phyloP scores from a whole-genome alignment of 2,329 filamentous ascomycete species.

The Chalaropsis ovoidea region DNA sequence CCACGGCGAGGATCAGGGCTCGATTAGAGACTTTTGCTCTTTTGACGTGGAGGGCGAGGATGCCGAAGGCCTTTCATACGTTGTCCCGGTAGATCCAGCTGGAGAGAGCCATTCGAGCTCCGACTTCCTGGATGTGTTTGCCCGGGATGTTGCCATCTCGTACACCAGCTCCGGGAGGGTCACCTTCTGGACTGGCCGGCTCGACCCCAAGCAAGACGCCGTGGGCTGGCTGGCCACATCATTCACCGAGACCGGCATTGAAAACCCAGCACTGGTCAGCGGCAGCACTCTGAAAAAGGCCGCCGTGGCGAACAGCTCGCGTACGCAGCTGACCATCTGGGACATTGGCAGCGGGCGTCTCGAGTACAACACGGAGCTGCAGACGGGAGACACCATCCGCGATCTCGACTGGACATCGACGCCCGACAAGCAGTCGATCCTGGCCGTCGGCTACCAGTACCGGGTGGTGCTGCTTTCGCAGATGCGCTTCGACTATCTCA shows the following conservation, averaged over 20 bases:
- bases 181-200: constrained; percentile 74
- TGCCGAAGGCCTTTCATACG: constrained; percentile 49
- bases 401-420: constrained; percentile 94
- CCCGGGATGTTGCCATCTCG: constrained; percentile 74
- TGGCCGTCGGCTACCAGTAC: constrained; percentile 88
- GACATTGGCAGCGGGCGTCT: constrained; percentile 71
- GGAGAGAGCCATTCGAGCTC: constrained; percentile 61
- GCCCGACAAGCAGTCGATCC: constrained; percentile 74
- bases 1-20: constrained; percentile 24
- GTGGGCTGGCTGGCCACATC: constrained; percentile 78
- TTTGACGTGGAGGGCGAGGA: constrained; percentile 56
- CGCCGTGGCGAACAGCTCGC: constrained; percentile 63
- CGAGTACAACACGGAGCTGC: constrained; percentile 69
- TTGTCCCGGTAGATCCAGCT: constrained; percentile 78
- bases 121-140: constrained; percentile 76
- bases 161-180: constrained; percentile 67
- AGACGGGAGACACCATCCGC: constrained; percentile 61
- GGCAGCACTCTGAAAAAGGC: constrained; percentile 81
- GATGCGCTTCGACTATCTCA: constrained; percentile 83
- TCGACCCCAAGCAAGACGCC: constrained; percentile 48
- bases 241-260: constrained; percentile 66
- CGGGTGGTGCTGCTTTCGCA: constrained; percentile 73
- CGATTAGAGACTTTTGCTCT: constrained; percentile 55
- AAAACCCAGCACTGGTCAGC: constrained; percentile 64
- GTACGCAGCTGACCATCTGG: constrained; percentile 79